Percentiles rank a stretch among this genome's conserved stretches.
Conservation (phyloP, 805 yeast genomes). For the Saccharomycopsis capsularis region DNA sequence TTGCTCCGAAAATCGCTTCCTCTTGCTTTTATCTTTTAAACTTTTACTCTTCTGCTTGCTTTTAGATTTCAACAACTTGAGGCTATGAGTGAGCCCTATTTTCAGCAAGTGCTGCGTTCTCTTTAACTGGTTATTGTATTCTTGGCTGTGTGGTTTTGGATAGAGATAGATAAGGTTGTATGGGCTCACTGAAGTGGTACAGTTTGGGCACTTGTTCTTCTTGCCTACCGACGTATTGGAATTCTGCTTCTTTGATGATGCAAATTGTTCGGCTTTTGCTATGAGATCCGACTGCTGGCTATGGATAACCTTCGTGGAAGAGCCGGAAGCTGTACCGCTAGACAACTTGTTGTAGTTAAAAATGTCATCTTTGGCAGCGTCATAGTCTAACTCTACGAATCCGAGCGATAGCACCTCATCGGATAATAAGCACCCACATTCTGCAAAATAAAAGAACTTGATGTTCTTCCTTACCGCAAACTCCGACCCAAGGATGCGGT, state of each 20-base stretch:
- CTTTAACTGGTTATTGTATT: neutral
- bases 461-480: neutral
- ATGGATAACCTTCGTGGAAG: neutral
- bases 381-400: conserved; percentile 4
- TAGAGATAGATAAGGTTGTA: conserved; percentile 17
- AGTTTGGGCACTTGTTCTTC: conserved; percentile 14
- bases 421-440: conserved; percentile 21
- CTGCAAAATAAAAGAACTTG: conserved; percentile 21
- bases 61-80: conserved; percentile 3
- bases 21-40: too few species aligned
- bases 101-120: conserved; percentile 8
- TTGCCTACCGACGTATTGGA: neutral
- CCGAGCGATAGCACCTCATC: conserved; percentile 11
- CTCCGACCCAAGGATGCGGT: conserved; percentile 1
- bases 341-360: conserved; percentile 4
- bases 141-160: neutral
- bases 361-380: conserved; percentile 1
- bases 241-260: neutral
- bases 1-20: too few species aligned
- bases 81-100: conserved; percentile 6
- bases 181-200: conserved; percentile 4
- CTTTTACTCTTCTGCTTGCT: conserved; percentile 3
- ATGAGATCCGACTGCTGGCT: too few species aligned
- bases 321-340: neutral
- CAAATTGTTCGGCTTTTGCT: conserved; percentile 1